These are phyloP conservation scores for Pythium apleroticum DNA, from an alignment of 352 stramenopile genomes.

Conservation along the genomic window DNA sequence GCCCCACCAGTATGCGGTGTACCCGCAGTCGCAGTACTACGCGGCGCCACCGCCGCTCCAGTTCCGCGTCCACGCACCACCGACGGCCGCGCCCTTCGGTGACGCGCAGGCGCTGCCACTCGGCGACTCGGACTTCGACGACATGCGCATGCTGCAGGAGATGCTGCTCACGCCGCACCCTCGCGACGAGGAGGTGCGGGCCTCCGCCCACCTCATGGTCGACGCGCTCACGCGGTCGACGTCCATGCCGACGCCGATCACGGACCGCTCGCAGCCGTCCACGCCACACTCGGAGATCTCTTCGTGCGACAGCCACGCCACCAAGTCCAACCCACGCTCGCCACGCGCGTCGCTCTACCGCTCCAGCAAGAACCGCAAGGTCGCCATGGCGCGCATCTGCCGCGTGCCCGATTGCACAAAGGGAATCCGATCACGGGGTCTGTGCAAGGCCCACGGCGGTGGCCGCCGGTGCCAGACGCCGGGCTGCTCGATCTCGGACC, in stretches of 20 bases:
- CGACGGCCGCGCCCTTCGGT: neutral
- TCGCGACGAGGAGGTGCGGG: neutral
- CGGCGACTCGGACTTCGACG: constrained; percentile 18
- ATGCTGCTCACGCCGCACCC: constrained; percentile 23
- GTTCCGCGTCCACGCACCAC: neutral
- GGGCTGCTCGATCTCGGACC: constrained; percentile 83
- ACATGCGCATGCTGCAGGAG: constrained; percentile 28
- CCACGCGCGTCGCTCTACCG: constrained; percentile 5
- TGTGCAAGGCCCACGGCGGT: constrained; percentile 86
- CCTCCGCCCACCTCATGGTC: constrained; percentile 3
- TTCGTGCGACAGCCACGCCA: constrained; percentile 17
- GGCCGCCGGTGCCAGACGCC: constrained; percentile 74
- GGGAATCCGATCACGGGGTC: constrained; percentile 73
- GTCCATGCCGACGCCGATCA: constrained; percentile 1
- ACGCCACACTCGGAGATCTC: constrained; percentile 23
- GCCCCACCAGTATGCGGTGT: neutral
- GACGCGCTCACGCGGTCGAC: neutral
- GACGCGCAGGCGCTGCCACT: constrained; percentile 11
- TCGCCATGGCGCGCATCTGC: constrained; percentile 66
- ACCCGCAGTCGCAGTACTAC: constrained; percentile 18
- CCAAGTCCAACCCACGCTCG: constrained; percentile 1
- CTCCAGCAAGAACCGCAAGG: constrained; percentile 15
- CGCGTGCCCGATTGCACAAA: constrained; percentile 76
- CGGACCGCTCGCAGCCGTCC: constrained; percentile 1
- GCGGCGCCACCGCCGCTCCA: neutral